Conservation (phyloP, 768 basidiomycete species). For the Kwoniella shandongensis region DNA sequence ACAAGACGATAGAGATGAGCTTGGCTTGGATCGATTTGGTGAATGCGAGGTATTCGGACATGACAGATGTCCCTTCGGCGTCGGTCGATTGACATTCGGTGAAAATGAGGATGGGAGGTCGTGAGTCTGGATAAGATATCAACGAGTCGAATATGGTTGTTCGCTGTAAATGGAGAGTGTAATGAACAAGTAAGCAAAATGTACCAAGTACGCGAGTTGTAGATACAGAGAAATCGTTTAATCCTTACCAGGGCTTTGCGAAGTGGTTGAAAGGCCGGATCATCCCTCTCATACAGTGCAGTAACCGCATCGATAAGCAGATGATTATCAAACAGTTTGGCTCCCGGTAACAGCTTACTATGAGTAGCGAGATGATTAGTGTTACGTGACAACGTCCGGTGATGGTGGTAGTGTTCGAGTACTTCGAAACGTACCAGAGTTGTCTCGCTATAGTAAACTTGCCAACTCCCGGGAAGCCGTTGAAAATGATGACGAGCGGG, state of each 20-base stretch:
- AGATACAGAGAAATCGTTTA: too few relatives aligned
- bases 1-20: conserved; percentile 19
- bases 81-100: conserved; percentile 19
- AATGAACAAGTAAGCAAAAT: too few relatives aligned
- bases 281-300: conserved; percentile 8
- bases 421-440: conserved; percentile 3
- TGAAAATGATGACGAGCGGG: conserved; percentile 5
- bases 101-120: conserved; percentile 11
- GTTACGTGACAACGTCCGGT: neutral
- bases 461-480: conserved; percentile 26
- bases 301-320: conserved; percentile 23
- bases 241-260: conserved; percentile 25
- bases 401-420: neutral
- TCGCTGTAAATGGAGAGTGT: neutral
- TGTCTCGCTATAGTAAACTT: conserved; percentile 14
- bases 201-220: too few relatives aligned
- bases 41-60: conserved; percentile 20
- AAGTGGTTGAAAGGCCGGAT: conserved; percentile 13
- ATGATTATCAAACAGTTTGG: conserved; percentile 23
- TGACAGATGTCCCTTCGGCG: neutral
- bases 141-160: too few relatives aligned
- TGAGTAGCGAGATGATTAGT: neutral
- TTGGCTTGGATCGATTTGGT: neutral
- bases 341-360: conserved; percentile 13
- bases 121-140: neutral